phyloP scores from a whole-genome alignment of 495 filamentous ascomycete species.

The Neurospora discreta region DNA sequence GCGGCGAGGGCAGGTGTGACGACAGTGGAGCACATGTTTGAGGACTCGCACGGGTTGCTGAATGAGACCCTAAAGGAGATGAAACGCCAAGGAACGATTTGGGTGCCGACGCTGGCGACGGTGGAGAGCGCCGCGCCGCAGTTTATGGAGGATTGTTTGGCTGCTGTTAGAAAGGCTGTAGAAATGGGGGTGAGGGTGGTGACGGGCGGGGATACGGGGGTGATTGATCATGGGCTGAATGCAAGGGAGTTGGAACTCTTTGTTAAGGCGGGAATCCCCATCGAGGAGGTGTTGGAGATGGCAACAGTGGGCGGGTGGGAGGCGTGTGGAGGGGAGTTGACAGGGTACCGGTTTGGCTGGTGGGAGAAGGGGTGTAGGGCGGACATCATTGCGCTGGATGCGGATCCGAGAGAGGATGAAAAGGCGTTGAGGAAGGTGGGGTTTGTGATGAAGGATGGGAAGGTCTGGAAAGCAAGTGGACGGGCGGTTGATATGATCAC shows the following conservation, averaged over 20 bases:
- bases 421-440: conserved; percentile 33
- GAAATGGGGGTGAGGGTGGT: conserved; percentile 33
- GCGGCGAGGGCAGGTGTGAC: conserved; percentile 39
- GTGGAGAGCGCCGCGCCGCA: conserved; percentile 16
- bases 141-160: conserved; percentile 24
- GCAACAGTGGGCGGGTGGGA: conserved; percentile 40
- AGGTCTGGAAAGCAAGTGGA: conserved; percentile 26
- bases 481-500: conserved; percentile 9
- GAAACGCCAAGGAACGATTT: conserved; percentile 29
- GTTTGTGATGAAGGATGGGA: conserved; percentile 43
- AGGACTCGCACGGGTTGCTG: conserved; percentile 23
- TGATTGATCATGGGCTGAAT: conserved; percentile 41
- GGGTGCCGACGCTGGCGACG: conserved; percentile 39
- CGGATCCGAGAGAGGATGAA: conserved; percentile 23
- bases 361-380: conserved; percentile 34
- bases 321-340: conserved; percentile 37
- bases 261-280: conserved; percentile 36
- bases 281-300: conserved; percentile 35
- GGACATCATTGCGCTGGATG: conserved; percentile 36
- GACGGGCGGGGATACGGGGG: conserved; percentile 40
- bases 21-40: conserved; percentile 39
- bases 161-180: conserved; percentile 7
- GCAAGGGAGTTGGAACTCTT: conserved; percentile 39
- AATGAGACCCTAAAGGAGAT: conserved; percentile 27
- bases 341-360: conserved; percentile 38